Percentiles rank a stretch among this genome's conserved stretches.
Evolutionary conservation across 176 grass and related monocot genomes (phyloP).

Genomic region (Carex pumila): DNA sequence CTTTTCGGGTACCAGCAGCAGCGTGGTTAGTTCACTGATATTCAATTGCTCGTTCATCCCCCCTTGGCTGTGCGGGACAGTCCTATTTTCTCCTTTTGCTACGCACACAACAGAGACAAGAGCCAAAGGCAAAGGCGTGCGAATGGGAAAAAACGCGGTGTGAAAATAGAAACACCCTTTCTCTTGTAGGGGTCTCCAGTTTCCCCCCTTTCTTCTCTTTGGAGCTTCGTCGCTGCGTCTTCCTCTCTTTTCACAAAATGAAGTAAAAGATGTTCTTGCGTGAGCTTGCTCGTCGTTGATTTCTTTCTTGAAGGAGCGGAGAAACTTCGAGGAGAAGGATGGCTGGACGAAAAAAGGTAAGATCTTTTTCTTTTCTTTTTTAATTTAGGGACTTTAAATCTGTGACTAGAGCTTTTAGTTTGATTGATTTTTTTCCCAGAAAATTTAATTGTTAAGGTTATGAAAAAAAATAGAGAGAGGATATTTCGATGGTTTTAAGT

Average conservation of each 20-base stretch:
- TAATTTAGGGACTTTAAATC: neutral
- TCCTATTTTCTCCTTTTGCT: neutral
- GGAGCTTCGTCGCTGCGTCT: neutral
- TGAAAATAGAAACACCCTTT: neutral
- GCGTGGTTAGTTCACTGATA: neutral
- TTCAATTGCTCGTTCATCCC: slow-evolving; percentile 2
- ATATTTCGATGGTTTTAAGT: neutral
- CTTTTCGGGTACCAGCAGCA: neutral
- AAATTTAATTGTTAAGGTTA: neutral
- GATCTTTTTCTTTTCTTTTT: slow-evolving; percentile 14
- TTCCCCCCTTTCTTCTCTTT: neutral
- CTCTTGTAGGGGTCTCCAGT: neutral
- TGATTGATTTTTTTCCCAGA: neutral
- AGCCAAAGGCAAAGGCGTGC: neutral
- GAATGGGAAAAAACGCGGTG: neutral
- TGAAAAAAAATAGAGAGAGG: neutral
- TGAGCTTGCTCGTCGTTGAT: neutral
- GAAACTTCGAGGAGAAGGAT: neutral
- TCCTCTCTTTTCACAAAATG: neutral
- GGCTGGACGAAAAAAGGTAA: slow-evolving; percentile 14
- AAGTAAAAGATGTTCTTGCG: neutral
- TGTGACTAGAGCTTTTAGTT: neutral
- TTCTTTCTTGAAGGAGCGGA: neutral
- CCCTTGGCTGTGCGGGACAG: neutral
- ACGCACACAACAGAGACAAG: neutral